phyloP scores from a whole-genome alignment of 2,329 filamentous ascomycete genomes.

The Fusarium anguioides region DNA sequence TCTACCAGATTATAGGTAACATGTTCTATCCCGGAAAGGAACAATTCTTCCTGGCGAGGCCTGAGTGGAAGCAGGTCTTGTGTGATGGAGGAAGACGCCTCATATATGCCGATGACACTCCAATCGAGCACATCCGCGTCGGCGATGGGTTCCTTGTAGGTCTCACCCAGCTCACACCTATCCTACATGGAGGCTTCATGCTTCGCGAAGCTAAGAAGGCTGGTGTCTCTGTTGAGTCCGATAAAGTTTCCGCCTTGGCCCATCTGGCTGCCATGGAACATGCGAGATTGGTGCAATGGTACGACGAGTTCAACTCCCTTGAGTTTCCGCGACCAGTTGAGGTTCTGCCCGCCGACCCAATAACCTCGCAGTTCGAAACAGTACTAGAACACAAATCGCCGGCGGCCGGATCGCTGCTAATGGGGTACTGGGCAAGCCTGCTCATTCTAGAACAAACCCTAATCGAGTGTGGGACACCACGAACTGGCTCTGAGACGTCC shows the following conservation, averaged over 20 bases:
- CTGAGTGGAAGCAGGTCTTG: constrained; percentile 53
- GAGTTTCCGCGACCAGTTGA: constrained; percentile 43
- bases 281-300: constrained; percentile 50
- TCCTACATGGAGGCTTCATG: constrained; percentile 49
- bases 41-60: constrained; percentile 52
- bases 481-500: constrained; percentile 39
- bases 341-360: constrained; percentile 45
- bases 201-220: constrained; percentile 48
- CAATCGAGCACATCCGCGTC: constrained; percentile 39
- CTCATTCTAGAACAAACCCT: constrained; percentile 55
- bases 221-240: constrained; percentile 46
- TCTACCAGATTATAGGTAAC: constrained; percentile 52
- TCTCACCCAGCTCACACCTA: constrained; percentile 50
- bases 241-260: constrained; percentile 46
- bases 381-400: constrained; percentile 48
- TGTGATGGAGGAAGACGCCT: constrained; percentile 41
- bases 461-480: constrained; percentile 47
- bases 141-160: constrained; percentile 50
- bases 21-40: constrained; percentile 51
- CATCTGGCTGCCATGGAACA: constrained; percentile 45
- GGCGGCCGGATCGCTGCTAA: constrained; percentile 51
- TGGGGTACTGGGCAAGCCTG: constrained; percentile 54
- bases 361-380: constrained; percentile 48
- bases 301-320: constrained; percentile 43
- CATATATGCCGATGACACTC: constrained; percentile 41